Evolutionary conservation across 208 protist species (phyloP), one percentile per base, ranked within the genome.

Genomic region (Blastocrithidia nonstop): DNA sequence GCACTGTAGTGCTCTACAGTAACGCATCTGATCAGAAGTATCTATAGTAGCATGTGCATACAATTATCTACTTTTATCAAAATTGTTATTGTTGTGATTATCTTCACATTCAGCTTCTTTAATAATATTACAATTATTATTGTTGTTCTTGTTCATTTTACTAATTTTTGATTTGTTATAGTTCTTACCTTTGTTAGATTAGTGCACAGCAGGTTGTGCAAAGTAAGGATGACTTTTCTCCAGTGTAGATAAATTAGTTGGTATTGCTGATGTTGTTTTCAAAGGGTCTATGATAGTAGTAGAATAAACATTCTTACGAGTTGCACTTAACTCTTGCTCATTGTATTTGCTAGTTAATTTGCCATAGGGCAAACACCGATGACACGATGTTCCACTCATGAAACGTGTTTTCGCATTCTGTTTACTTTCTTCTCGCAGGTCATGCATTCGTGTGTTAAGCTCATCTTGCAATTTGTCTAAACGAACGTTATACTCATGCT

Each of bases 391-490:
- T n/a, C n/a, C n/a, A n/a, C n/a, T n/a, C n/a, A n/a, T n/a, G n/a
- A n/a, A n/a, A n/a, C n/a, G n/a, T n/a, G n/a, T n/a, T n/a, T n/a
- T n/a, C n/a, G 29, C 29, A 35, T 15, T n/a, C 29, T 35, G 11
- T 15, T n/a, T 11, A 11, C 29, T 35, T n/a, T 11, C 29, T 15
- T 1, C n/a, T 15, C 24, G 41, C 20, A 80, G 54, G 31, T 80
- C 71, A 2, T 46, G 58, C 23, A 58, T 64, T 6, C 75, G 70
- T 9, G 43, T 61, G n/a, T 56, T 49, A 25, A 92, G 61, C 50
- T 92, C 82, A 6, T 42, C 54, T 22, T 73, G 77, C 33, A 92
- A 54, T 45, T 69, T 48, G 17, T 66, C 63, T 17, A 74, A 50
- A 3, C 82, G 82, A 6, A 45, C 32, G 26, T 70, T 41, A 27